A percentile compares a stretch with the other conserved stretches of the same genome.
These are phyloP conservation scores for Populus tremula DNA, from an alignment of 345 rosid species.

Conservation along the genomic window DNA sequence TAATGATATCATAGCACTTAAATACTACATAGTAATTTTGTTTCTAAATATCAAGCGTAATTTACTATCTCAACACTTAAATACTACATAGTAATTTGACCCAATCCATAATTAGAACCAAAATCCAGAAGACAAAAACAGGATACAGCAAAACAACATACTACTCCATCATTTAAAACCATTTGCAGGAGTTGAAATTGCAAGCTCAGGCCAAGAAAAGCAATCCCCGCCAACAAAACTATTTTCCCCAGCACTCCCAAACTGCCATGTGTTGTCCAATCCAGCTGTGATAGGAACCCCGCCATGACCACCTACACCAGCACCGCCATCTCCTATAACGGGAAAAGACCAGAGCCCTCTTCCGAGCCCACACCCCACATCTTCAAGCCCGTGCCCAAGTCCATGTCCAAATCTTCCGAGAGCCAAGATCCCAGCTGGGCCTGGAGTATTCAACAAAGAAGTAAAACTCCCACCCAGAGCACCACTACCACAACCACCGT, in stretches of 20 bases:
- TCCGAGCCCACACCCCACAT: conserved; percentile 63
- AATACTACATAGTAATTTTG: conserved; percentile 4
- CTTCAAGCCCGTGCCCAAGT: conserved; percentile 54
- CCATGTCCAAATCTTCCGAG: conserved; percentile 80
- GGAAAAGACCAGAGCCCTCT: conserved; percentile 77
- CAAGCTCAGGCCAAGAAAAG: conserved; percentile 90
- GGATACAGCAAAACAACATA: neutral
- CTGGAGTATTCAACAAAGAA: conserved; percentile 63
- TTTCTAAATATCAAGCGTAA: conserved; percentile 14
- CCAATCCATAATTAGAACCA: neutral
- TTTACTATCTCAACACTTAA: conserved; percentile 3
- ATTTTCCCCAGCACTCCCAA: conserved; percentile 56
- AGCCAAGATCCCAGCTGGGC: conserved; percentile 63
- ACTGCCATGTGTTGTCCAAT: conserved; percentile 68
- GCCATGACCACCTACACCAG: conserved; percentile 18
- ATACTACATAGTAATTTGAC: conserved; percentile 1
- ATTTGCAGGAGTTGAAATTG: conserved; percentile 83
- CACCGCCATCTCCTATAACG: conserved; percentile 42
- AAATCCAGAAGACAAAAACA: conserved; percentile 1
- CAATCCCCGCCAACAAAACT: conserved; percentile 65
- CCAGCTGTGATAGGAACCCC: conserved; percentile 29
- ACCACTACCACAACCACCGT: conserved; percentile 9
- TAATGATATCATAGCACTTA: neutral
- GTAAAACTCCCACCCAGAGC: conserved; percentile 51
- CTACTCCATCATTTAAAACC: conserved; percentile 53